Base-by-base conservation (phyloP, 805 yeast species). In the Alloascoidea africana region DNA sequence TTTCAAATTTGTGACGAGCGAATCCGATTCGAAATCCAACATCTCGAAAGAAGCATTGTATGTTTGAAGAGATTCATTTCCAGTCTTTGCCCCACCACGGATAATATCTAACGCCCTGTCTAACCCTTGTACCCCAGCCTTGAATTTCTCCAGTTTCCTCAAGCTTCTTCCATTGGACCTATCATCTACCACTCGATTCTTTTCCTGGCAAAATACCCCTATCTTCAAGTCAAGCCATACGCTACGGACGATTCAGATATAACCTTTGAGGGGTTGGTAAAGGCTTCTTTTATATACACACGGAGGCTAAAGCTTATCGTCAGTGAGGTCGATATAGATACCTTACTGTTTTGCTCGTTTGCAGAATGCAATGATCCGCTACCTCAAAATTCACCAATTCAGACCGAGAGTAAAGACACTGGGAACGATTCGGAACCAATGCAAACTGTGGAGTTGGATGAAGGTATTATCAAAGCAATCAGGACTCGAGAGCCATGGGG, bases 41-140 rank as follows among this genome's bases (percentile, higher is more conserved):
- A 23, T 23, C n/a, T 23, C 30, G n/a, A 23, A 23, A 23, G 30
- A 23, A 23, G 8, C 30, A 23, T 23, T 23, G 30, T 23, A 23
- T 23, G 30, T 23, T n/a, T n/a, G n/a, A n/a, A n/a, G n/a, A n/a
- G n/a, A n/a, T n/a, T n/a, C 30, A 8, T 23, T 23, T 8, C n/a
- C 8, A 23, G n/a, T 23, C 30, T 23, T 23, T 23, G 30, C 13
- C n/a, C 8, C 30, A 23, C 30, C n/a, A 23, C n/a, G n/a, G n/a
- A 23, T 23, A 23, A n/a, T n/a, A n/a, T n/a, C n/a, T n/a, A n/a
- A n/a, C n/a, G n/a, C n/a, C n/a, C n/a, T n/a, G n/a, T n/a, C 30
- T 23, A 23, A 23, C 13, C 8, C n/a, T 23, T 23, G 13, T n/a
- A 8, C n/a, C n/a, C n/a, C n/a, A 23, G 30, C 30, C 30, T 23